Evolutionary conservation across 768 basidiomycete species (phyloP), one percentile per base, ranked within the genome.

Genomic region (Trametes elegans): DNA sequence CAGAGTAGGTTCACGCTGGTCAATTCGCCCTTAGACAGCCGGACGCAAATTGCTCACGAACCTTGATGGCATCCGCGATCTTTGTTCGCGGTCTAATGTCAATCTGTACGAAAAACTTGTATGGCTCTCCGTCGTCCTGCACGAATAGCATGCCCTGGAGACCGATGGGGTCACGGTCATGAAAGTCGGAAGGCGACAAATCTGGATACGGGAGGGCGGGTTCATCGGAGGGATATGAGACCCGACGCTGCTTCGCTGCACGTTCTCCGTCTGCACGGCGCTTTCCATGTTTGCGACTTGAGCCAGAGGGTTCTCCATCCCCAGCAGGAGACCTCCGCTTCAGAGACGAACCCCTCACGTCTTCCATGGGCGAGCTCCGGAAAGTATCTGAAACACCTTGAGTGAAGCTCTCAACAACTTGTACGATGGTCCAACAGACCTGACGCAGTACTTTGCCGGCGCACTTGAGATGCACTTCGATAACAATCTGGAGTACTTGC

Each of bases 21-120:
- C 1, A 51, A 21, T 21, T n/a, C 14, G 19, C 3, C 27, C 13
- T 4, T 16, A 19, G 2, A 4, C 16, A 16, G 21, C 3, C 14
- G 19, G 32, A 7, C 16, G 36, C 0, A 31, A 36, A 27, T 21
- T 55, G 24, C 2, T 14, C 42, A 65, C 73, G 54, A 49, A 86
- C 88, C 79, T 85, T 88, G 66, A 90, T 84, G 7, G 73, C 69
- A 40, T 71, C 71, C 21, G 85, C 76, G 24, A 84, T 64, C 0
- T 71, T 67, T 14, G 72, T 69, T 21, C 87, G 76, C 45, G 80
- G 79, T 39, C 76, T 75, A 1, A 85, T 71, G 60, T 85, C 85
- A n/a, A 88, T 73, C 64, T 87, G 85, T 31, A 89, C 83, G 60
- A 81, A 87, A 60, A 89, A 88, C 11, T 71, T 66, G 41, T 83